A percentile compares a stretch with the other conserved stretches of the same genome.
Evolutionary conservation across 495 filamentous ascomycete species (phyloP).

Genomic region (Lophium mytilinum): DNA sequence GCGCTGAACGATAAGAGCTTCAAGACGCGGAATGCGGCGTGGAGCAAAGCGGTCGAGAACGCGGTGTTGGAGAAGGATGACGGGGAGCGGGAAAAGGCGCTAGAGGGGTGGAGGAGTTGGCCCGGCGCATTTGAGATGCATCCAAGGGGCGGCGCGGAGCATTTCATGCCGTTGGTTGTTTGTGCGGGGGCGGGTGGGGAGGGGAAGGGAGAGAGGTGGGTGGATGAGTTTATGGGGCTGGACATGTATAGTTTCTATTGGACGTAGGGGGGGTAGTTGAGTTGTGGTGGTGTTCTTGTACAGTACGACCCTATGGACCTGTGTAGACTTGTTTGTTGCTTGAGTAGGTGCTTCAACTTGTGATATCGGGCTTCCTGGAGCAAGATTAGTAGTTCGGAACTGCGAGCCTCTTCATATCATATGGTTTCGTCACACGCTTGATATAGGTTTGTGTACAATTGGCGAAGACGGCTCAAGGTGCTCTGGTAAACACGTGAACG

Average conservation of each 20-base stretch:
- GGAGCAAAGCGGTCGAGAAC: slow-evolving; percentile 23
- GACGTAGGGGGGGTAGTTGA: slow-evolving; percentile 11
- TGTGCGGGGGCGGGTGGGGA: slow-evolving; percentile 29
- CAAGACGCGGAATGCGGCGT: slow-evolving; percentile 19
- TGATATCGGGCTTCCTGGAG: no score
- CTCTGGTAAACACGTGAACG: no score
- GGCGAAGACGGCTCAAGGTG: no score
- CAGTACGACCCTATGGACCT: no score
- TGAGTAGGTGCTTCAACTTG: no score
- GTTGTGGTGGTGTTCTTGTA: no score
- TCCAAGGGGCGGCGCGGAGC: slow-evolving; percentile 29
- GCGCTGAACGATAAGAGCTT: slow-evolving; percentile 10
- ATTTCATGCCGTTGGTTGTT: slow-evolving; percentile 31
- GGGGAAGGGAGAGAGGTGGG: slow-evolving; percentile 25
- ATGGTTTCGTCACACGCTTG: no score
- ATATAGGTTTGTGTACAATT: no score
- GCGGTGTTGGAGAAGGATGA: slow-evolving; percentile 15
- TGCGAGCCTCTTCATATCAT: no score
- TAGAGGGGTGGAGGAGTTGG: slow-evolving; percentile 27
- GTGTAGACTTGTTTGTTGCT: no score
- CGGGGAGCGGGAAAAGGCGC: slow-evolving; percentile 15
- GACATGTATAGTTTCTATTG: slow-evolving; percentile 37
- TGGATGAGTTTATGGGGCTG: slow-evolving; percentile 32
- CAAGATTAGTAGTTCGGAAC: no score
- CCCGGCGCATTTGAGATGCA: slow-evolving; percentile 29